These are phyloP conservation scores for Biscogniauxia mediterranea DNA, from an alignment of 2,329 filamentous ascomycete genomes.

Conservation along the genomic window DNA sequence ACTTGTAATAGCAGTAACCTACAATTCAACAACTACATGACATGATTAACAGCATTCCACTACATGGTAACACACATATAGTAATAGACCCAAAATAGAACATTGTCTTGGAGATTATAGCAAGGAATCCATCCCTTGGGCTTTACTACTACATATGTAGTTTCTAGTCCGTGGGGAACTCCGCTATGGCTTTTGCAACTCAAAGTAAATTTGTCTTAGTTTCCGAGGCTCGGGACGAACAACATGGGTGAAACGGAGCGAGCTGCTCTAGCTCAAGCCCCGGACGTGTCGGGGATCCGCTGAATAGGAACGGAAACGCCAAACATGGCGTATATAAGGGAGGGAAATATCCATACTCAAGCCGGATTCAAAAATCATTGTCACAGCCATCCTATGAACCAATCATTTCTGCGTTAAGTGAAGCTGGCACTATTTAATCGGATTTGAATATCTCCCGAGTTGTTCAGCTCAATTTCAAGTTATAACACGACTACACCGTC, in stretches of 20 bases:
- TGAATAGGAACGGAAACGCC: not conserved
- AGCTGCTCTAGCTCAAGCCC: not conserved
- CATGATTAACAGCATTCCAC: not conserved
- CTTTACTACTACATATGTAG: not conserved
- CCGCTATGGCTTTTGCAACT: not conserved
- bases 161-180: not conserved
- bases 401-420: not conserved
- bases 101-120: not conserved
- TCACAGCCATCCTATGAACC: not conserved
- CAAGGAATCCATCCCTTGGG: not conserved
- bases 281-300: conserved; percentile 16
- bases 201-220: not conserved
- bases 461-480: not conserved
- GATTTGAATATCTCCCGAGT: not conserved
- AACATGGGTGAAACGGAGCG: not conserved
- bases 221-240: not conserved
- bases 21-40: not conserved
- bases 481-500: not conserved
- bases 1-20: not conserved
- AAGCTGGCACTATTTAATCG: not conserved
- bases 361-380: not conserved
- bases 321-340: conserved; percentile 4
- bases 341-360: conserved; percentile 2
- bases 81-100: not conserved
- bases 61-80: not conserved